phyloP scores from a whole-genome alignment of 768 basidiomycete genomes.

The Mycena leptocephala region DNA sequence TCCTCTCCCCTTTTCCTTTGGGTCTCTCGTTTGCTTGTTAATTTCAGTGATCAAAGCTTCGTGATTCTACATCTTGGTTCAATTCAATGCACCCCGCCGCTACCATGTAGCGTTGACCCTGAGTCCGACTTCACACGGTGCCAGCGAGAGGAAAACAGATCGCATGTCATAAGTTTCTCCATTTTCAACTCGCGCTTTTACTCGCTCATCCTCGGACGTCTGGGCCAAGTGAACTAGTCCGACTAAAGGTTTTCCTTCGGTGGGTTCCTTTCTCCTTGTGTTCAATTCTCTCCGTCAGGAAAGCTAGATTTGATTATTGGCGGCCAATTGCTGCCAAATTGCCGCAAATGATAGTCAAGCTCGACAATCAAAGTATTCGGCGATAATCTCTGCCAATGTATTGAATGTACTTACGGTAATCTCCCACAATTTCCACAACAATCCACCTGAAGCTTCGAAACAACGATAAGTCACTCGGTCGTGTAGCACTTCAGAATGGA shows the following conservation, averaged over 20 bases:
- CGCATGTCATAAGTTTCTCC: conserved; percentile 1
- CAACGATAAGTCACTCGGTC: background rate
- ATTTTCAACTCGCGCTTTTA: conserved; percentile 6
- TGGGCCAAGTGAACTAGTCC: conserved; percentile 2
- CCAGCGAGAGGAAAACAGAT: background rate
- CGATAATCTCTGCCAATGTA: background rate
- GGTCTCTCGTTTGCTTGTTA: background rate
- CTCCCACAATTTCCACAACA: background rate
- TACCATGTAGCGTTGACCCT: background rate
- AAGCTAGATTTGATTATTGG: background rate
- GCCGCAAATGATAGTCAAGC: background rate
- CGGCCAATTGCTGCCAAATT: background rate
- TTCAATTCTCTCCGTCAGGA: background rate
- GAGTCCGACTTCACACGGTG: background rate
- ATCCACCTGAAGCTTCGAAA: background rate
- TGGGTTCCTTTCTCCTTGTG: conserved; percentile 10
- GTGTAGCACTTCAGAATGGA: background rate
- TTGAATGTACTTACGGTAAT: too few species aligned
- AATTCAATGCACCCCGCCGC: background rate
- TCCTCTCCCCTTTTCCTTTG: too few species aligned
- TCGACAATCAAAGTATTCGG: too few species aligned
- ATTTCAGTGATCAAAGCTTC: background rate
- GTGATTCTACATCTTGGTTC: background rate
- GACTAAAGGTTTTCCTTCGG: conserved; percentile 1
- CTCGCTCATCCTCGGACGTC: background rate